A percentile compares a stretch with the other conserved stretches of the same genome.
phyloP scores from a whole-genome alignment of 352 stramenopile species.

The Elongisporangium anandrum region DNA sequence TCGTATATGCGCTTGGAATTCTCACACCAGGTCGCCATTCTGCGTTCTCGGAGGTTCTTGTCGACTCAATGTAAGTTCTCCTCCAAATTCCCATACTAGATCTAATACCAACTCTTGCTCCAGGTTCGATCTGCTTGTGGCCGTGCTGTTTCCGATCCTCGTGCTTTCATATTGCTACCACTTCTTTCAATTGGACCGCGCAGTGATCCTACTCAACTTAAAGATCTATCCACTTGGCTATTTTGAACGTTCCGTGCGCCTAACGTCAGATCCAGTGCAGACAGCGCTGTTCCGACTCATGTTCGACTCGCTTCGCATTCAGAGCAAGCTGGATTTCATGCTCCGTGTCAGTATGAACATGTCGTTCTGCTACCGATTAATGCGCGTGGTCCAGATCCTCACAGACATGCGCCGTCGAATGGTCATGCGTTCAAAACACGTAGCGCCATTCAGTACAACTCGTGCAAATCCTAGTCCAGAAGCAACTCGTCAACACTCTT shows the following conservation, averaged over 20 bases:
- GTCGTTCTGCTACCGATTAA: conserved; percentile 23
- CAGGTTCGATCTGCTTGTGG: conserved; percentile 24
- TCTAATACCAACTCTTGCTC: background rate
- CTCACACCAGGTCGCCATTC: conserved; percentile 9
- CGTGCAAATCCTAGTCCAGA: background rate
- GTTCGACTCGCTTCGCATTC: conserved; percentile 29
- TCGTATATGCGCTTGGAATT: conserved; percentile 10
- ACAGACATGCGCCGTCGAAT: background rate
- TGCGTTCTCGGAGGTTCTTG: conserved; percentile 14
- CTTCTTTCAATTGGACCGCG: conserved; percentile 21
- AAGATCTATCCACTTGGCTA: conserved; percentile 10
- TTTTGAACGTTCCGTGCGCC: conserved; percentile 24
- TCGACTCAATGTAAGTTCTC: conserved; percentile 14
- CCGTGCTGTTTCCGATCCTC: conserved; percentile 16
- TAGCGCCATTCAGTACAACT: background rate
- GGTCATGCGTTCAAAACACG: too few species aligned
- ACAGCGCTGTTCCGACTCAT: conserved; percentile 22
- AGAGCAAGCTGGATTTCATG: conserved; percentile 13
- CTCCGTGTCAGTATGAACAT: conserved; percentile 23
- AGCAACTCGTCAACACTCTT: too few species aligned
- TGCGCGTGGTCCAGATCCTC: conserved; percentile 10
- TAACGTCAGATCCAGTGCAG: conserved; percentile 28
- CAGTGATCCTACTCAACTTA: conserved; percentile 16
- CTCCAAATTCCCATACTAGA: too few species aligned
- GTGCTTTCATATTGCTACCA: conserved; percentile 14